A percentile compares a stretch with the other conserved stretches of the same genome.
These are phyloP conservation scores for Calamus simplicifolius DNA, from an alignment of 176 grass and related monocot genomes.

Conservation along the genomic window DNA sequence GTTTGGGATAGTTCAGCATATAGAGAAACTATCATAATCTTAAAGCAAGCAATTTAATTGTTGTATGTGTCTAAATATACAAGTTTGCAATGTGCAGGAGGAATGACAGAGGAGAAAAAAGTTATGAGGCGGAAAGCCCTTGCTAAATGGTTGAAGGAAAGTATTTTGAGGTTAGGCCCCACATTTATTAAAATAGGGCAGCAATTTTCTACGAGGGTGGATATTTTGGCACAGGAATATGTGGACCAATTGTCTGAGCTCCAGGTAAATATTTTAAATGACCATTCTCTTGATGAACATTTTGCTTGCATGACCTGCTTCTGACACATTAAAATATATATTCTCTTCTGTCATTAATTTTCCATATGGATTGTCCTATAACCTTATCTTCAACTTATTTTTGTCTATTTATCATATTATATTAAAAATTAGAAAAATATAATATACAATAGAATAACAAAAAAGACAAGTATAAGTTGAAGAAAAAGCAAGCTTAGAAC, in stretches of 20 bases:
- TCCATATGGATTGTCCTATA: no score
- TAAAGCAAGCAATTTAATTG: no score
- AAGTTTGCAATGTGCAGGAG: conserved; percentile 35
- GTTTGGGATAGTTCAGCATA: no score
- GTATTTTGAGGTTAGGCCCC: conserved; percentile 90
- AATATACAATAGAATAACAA: no score
- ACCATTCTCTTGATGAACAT: background rate
- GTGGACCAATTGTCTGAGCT: conserved; percentile 94
- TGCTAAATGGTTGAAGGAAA: conserved; percentile 94
- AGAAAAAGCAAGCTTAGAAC: no score
- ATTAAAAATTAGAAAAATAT: no score
- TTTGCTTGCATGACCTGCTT: background rate
- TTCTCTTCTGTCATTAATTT: background rate
- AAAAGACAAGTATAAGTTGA: no score
- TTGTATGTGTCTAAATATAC: no score
- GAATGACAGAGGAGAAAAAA: conserved; percentile 84
- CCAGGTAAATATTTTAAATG: conserved; percentile 48
- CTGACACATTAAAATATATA: background rate
- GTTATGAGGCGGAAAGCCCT: conserved; percentile 61
- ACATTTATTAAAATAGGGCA: conserved; percentile 99
- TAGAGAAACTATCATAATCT: no score
- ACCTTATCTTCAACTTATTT: no score
- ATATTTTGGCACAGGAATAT: conserved; percentile 97
- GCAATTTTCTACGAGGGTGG: conserved; percentile 95
- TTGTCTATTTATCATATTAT: no score